Evolutionary conservation across 2,329 filamentous ascomycete species (phyloP).

Genomic region (Seiridium unicorne): DNA sequence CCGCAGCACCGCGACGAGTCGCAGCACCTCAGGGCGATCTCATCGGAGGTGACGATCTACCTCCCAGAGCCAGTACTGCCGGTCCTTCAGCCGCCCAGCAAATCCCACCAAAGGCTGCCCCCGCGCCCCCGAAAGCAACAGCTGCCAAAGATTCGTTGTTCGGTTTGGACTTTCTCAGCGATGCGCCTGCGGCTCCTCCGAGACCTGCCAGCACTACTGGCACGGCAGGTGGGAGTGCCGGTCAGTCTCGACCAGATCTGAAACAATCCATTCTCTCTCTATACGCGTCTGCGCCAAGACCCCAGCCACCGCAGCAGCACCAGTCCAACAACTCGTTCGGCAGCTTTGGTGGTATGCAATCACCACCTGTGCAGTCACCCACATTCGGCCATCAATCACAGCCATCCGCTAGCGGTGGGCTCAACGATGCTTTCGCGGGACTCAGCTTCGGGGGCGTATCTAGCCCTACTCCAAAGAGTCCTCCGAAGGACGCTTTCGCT

Average conservation of each 20-base stretch:
- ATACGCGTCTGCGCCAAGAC: slow-evolving; percentile 80
- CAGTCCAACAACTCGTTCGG: slow-evolving; percentile 64
- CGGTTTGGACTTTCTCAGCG: slow-evolving; percentile 89
- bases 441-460: slow-evolving; percentile 57
- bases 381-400: slow-evolving; percentile 47
- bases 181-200: slow-evolving; percentile 65
- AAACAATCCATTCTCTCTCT: slow-evolving; percentile 97
- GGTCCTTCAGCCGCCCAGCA: slow-evolving; percentile 58
- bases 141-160: slow-evolving; percentile 85
- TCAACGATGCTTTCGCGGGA: slow-evolving; percentile 79
- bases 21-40: slow-evolving; percentile 66
- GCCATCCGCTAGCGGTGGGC: slow-evolving; percentile 56
- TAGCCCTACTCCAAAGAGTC: slow-evolving; percentile 33
- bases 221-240: slow-evolving; percentile 55
- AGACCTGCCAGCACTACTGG: slow-evolving; percentile 80
- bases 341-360: slow-evolving; percentile 67
- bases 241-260: slow-evolving; percentile 81
- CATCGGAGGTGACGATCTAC: slow-evolving; percentile 72
- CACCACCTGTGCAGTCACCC: slow-evolving; percentile 56
- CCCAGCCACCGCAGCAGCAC: slow-evolving; percentile 57
- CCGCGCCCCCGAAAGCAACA: slow-evolving; percentile 66
- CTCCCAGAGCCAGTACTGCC: slow-evolving; percentile 72
- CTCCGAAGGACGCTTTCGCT: slow-evolving; percentile 35
- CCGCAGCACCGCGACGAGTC: slow-evolving; percentile 29
- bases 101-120: slow-evolving; percentile 59